These are phyloP conservation scores for Penicillium sp. DNA, from an alignment of 2,329 filamentous ascomycete species.

Conservation along the genomic window DNA sequence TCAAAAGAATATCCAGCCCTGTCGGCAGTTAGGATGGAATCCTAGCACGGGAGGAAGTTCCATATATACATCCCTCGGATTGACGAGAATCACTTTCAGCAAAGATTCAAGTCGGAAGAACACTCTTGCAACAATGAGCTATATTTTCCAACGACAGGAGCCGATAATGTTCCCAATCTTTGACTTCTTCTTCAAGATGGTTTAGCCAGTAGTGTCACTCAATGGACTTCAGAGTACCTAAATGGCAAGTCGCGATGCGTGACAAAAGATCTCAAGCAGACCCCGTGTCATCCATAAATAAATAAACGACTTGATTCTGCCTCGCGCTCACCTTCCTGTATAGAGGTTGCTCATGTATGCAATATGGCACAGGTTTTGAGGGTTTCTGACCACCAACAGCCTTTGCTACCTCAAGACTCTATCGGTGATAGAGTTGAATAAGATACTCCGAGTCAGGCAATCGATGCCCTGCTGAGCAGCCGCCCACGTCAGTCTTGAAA, in stretches of 20 bases:
- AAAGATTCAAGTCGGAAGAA: not conserved
- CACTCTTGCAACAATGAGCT: not conserved
- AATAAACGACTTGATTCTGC: not conserved
- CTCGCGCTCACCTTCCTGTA: not conserved
- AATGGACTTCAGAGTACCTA: not conserved
- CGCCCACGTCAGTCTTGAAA: not conserved
- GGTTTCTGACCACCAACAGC: not conserved
- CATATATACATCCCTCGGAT: not conserved
- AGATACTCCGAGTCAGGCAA: not conserved
- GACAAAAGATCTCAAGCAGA: not conserved
- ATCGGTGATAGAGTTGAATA: not conserved
- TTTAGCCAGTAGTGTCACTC: not conserved
- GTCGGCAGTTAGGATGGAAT: not conserved
- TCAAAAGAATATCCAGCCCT: constrained; percentile 2
- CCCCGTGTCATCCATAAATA: not conserved
- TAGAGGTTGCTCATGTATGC: not conserved
- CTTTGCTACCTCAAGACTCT: not conserved
- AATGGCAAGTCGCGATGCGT: not conserved
- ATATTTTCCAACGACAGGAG: not conserved
- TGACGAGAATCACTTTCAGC: not conserved
- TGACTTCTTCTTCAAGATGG: not conserved
- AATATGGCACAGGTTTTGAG: not conserved
- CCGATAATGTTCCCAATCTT: not conserved
- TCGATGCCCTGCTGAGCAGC: not conserved
- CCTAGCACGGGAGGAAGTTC: not conserved